Conservation (phyloP, 2,329 filamentous ascomycete species). For the Colletotrichum sp. region DNA sequence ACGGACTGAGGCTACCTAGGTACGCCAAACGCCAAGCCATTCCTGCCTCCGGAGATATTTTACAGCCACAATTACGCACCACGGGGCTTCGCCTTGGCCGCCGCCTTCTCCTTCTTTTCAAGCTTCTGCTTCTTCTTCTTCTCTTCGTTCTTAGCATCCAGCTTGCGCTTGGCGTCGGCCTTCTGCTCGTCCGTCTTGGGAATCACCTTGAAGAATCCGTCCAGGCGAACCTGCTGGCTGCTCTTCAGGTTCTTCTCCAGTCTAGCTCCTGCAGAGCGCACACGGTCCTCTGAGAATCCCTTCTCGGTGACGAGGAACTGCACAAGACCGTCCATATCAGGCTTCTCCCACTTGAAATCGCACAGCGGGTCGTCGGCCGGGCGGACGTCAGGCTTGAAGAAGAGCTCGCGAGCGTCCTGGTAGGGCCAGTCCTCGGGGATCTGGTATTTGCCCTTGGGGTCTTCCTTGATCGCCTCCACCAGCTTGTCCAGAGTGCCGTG, state of each 20-base stretch:
- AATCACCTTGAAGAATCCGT: conserved; percentile 95
- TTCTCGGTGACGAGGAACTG: conserved; percentile 93
- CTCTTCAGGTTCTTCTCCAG: conserved; percentile 91
- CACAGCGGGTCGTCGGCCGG: conserved; percentile 83
- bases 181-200: conserved; percentile 89
- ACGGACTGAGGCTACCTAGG: neutral
- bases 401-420: conserved; percentile 87
- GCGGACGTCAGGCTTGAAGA: conserved; percentile 89
- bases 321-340: conserved; percentile 87
- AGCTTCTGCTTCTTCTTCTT: conserved; percentile 96
- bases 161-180: conserved; percentile 85
- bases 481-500: conserved; percentile 88
- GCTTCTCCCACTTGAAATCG: conserved; percentile 97
- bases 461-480: conserved; percentile 78
- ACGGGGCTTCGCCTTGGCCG: conserved; percentile 84
- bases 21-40: neutral
- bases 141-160: conserved; percentile 88
- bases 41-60: neutral
- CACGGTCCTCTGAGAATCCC: conserved; percentile 94
- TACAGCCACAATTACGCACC: conserved; percentile 44
- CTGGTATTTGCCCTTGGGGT: conserved; percentile 78
- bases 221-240: conserved; percentile 86
- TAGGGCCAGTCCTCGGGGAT: conserved; percentile 98
- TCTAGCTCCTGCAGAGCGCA: conserved; percentile 77
- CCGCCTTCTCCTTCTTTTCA: conserved; percentile 94